These are phyloP conservation scores for Gaultheria prostrata DNA, from an alignment of 148 eudicot genomes.

Conservation along the genomic window DNA sequence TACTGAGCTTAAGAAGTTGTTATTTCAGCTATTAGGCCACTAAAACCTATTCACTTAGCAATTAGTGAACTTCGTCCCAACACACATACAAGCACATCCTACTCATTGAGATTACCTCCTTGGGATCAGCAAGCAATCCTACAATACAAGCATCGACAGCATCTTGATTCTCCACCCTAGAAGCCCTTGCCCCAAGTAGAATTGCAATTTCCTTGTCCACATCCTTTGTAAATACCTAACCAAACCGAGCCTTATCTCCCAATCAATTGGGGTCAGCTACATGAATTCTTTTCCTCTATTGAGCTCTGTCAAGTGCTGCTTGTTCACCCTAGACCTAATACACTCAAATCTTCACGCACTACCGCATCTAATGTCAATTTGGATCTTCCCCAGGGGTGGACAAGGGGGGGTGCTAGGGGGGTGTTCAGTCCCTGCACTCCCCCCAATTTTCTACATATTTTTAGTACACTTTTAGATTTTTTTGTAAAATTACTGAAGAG, in stretches of 20 bases:
- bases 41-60: not conserved
- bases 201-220: slow-evolving; percentile 48
- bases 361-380: too few species aligned
- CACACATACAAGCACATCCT: not conserved
- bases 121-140: slow-evolving; percentile 81
- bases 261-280: too few species aligned
- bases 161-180: slow-evolving; percentile 88
- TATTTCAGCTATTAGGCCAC: not conserved
- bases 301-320: too few species aligned
- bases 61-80: not conserved
- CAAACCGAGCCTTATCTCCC: not conserved
- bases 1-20: not conserved
- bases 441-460: too few species aligned
- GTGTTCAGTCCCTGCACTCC: too few species aligned
- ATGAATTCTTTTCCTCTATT: too few species aligned
- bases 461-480: too few species aligned
- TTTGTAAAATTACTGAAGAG: too few species aligned
- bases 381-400: too few species aligned
- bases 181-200: slow-evolving; percentile 75
- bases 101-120: slow-evolving; percentile 42
- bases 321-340: too few species aligned
- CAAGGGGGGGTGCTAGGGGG: too few species aligned
- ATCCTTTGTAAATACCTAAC: slow-evolving; percentile 38
- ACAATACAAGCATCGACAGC: slow-evolving; percentile 92
- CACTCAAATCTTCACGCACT: too few species aligned